Base-by-base conservation (phyloP, 2,329 filamentous ascomycete genomes). In the Shiraia sp. region DNA sequence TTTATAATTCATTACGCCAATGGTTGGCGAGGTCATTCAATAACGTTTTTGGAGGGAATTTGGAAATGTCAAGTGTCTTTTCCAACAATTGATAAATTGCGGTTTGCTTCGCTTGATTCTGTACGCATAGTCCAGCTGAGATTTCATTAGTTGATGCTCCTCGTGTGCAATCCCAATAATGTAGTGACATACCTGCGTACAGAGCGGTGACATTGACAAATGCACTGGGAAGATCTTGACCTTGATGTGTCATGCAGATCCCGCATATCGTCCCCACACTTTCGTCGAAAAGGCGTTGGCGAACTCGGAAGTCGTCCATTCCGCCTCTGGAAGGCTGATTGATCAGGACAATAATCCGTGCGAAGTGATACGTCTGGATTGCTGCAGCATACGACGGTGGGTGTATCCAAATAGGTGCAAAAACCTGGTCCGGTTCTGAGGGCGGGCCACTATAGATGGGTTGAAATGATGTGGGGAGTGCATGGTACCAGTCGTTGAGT, bases 341-440 rank as follows among this genome's bases (percentile, higher is more conserved):
- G 33, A 81, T 70, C 1, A 79, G 64, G 2, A 81, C 70, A 0
- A 82, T 63, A 30, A 81, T 77, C 8, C 74, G 70, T 0, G 79
- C 77, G 45, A 80, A 76, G 49, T 73, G 72, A 48, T 79, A 75
- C 10, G 75, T 72, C 49, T 81, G 79, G 5, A 81, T 57, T 0
- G 78, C 74, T 10, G 75, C 73, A 1, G 69, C 70, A 41, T 63
- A 49, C 1, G 55, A 58, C 2, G 61, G 57, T 22, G 61, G 58
- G 37, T 68, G 59, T 26, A 66, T 61, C 59, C 55, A 63, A 30
- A 61, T 57, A 1, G 55, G 58, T 6, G 50, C 23, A 19, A 61
- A 61, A 10, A 51, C 26, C 12, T 25, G 36, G 15, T 47, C 47
- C 5, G 47, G 29, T 10, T 56, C 53, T 14, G 43, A 37, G 9